Base-by-base conservation (phyloP, 2,329 filamentous ascomycete species). In the Pezicula neosporulosa region DNA sequence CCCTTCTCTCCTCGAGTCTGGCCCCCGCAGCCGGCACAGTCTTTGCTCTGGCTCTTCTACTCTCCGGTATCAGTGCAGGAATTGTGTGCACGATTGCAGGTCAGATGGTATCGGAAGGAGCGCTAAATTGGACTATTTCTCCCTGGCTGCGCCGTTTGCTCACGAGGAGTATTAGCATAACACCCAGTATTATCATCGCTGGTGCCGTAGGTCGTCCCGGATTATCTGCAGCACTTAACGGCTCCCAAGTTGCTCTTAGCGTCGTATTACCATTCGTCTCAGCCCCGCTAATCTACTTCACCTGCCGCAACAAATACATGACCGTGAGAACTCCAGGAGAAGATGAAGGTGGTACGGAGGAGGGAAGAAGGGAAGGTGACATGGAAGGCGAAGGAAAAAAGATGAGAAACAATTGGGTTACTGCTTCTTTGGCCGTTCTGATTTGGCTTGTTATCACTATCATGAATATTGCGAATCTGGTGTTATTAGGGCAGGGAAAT, bases 81-180 rank as follows among this genome's bases (percentile, higher is more conserved):
- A 89, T 96, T 35, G 86, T 95, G 2, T 95, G 90, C 71, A 96
- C 91, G 1, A 94, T 96, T 59, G 82, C 90, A 0, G 90, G 90
- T 0, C 90, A 96, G 67, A 94, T 96, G 85, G 86, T 96, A 19
- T 86, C 83, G 56, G 90, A 95, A 67, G 90, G 90, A 6, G 89
- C 90, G 54, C 68, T 96, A 42, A 82, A 83, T 44, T 91, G 89
- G 87, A 82, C 72, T 5, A 69, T 92, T 30, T 77, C 77, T 54
- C 90, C 90, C 0, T 96, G 90, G 90, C 63, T 92, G 9, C 85
- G 90, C 2, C 80, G 90, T 10, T 77, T 95, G 4, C 69, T 93
- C 46, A 95, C 90, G 0, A 81, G 90, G 24, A 82, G 79, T 46
- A 89, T 96, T 66, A 90, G 86, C 63, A 91, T 96, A 66, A 85